These are phyloP conservation scores for Candida morakotiae DNA, from an alignment of 805 yeast genomes.

Conservation along the genomic window DNA sequence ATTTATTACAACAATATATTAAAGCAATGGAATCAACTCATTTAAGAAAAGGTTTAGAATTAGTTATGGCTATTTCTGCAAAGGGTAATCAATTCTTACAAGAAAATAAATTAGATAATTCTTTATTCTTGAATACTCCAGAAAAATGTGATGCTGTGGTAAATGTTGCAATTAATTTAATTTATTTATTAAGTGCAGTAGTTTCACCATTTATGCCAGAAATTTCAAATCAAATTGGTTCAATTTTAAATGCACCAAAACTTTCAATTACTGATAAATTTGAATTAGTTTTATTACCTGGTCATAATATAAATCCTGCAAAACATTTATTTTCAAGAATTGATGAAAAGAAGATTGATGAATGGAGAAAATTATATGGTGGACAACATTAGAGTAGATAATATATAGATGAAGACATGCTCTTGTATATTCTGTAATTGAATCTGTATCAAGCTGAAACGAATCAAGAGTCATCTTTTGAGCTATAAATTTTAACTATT, in stretches of 20 bases:
- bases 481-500: too few relatives aligned
- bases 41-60: conserved; percentile 84
- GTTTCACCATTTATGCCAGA: conserved; percentile 90
- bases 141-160: conserved; percentile 87
- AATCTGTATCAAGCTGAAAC: too few relatives aligned
- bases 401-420: neutral
- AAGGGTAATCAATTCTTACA: conserved; percentile 95
- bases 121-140: conserved; percentile 70
- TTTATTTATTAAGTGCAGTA: conserved; percentile 79
- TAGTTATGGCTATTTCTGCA: conserved; percentile 86
- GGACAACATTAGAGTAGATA: conserved; percentile 50
- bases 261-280: conserved; percentile 75
- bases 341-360: conserved; percentile 81
- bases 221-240: conserved; percentile 62
- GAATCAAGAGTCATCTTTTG: too few relatives aligned
- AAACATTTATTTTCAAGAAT: conserved; percentile 89
- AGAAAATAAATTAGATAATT: conserved; percentile 91
- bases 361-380: conserved; percentile 84
- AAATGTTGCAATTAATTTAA: conserved; percentile 83
- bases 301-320: conserved; percentile 88
- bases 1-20: conserved; percentile 57
- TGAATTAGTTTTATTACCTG: conserved; percentile 62
- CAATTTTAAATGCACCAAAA: conserved; percentile 79
- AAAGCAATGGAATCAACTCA: conserved; percentile 73
- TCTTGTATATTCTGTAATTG: too few relatives aligned